These are phyloP conservation scores for Tylopilus vinaceipallidus DNA, from an alignment of 768 basidiomycete species.

Conservation along the genomic window DNA sequence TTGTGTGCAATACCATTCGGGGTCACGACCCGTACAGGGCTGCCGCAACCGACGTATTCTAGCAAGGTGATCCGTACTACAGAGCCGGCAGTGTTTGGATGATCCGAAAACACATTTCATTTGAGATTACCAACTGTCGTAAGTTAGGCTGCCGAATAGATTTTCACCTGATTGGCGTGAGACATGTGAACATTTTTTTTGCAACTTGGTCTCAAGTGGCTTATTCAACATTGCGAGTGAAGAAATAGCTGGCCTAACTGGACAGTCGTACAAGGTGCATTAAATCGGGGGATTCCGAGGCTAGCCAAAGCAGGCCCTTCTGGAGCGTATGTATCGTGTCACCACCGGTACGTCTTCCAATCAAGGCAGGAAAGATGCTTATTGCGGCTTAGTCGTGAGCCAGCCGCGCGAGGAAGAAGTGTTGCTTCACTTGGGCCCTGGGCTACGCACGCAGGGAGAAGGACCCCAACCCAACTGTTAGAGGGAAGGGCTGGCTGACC, in stretches of 20 bases:
- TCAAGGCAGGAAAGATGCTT: background rate
- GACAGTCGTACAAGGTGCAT: background rate
- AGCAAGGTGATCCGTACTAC: conserved; percentile 7
- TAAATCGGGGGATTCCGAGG: background rate
- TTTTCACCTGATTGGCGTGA: background rate
- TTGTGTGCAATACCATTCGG: no score
- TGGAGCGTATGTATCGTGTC: no score
- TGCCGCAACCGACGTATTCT: no score
- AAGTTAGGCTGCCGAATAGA: background rate
- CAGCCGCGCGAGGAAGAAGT: no score
- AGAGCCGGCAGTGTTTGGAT: background rate
- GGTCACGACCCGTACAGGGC: no score
- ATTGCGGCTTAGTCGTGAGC: background rate
- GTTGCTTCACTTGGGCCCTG: background rate
- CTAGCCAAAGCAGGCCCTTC: no score
- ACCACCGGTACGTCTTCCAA: background rate
- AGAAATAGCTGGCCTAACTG: background rate
- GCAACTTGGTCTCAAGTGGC: no score
- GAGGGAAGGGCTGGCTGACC: no score
- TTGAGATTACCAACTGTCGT: conserved; percentile 4
- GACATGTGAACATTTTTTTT: background rate
- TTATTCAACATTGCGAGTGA: no score
- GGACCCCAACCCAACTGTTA: no score
- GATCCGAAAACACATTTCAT: background rate
- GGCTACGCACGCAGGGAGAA: no score